phyloP scores from a whole-genome alignment of 768 basidiomycete species.

The Antrodiella citrinella region DNA sequence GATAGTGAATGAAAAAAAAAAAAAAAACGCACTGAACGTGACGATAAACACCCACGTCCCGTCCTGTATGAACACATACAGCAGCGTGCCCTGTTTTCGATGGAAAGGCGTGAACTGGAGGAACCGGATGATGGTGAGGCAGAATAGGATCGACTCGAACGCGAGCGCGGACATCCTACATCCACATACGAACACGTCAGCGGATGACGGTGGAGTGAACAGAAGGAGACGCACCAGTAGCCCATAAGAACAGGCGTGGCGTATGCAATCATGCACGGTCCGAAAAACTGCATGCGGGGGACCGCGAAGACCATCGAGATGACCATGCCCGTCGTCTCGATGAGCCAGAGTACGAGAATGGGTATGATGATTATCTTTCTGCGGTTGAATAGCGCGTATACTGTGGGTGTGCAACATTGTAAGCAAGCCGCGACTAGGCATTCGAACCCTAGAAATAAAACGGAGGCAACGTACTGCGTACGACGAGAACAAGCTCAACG shows the following conservation, averaged over 20 bases:
- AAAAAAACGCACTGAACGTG: constrained; percentile 5
- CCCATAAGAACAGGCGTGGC: background rate
- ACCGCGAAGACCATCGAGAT: background rate
- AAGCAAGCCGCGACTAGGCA: background rate
- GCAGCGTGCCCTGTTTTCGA: background rate
- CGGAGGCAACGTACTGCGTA: background rate
- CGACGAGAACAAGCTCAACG: background rate
- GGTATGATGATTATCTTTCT: background rate
- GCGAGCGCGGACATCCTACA: constrained; percentile 8
- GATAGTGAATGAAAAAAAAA: background rate
- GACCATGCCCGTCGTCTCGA: background rate
- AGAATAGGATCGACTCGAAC: constrained; percentile 9
- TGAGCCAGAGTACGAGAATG: background rate
- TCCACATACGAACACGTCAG: background rate
- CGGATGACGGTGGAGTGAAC: background rate
- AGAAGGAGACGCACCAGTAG: background rate
- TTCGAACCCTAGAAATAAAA: background rate
- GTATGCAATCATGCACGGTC: constrained; percentile 7
- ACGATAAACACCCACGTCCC: constrained; percentile 11
- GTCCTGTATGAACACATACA: constrained; percentile 7
- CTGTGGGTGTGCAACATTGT: too few relatives aligned
- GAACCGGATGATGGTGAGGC: constrained; percentile 8
- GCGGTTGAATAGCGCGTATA: constrained; percentile 1
- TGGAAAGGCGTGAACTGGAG: constrained; percentile 1
- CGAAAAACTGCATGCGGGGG: background rate